Evolutionary conservation across 306 rosid genomes (phyloP).

Genomic region (Rubus idaeus): DNA sequence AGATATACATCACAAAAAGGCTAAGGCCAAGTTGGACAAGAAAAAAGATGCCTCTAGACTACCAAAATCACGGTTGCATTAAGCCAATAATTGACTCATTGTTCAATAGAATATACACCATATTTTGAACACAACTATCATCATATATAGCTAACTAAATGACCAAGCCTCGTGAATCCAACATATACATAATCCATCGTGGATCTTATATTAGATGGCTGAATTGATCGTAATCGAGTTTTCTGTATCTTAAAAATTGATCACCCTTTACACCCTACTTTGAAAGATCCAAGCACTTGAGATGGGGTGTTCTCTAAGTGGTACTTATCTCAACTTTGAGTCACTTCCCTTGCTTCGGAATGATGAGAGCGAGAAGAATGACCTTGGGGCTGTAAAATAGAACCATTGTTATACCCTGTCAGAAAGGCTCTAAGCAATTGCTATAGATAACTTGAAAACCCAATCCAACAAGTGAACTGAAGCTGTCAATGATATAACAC

Average conservation of each 20-base stretch:
- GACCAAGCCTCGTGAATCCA: slow-evolving; percentile 54
- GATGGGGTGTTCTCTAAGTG: slow-evolving; percentile 18
- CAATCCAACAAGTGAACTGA: slow-evolving; percentile 13
- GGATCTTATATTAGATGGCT: slow-evolving; percentile 44
- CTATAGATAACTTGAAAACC: not conserved
- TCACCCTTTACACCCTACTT: slow-evolving; percentile 56
- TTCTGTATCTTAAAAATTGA: slow-evolving; percentile 37
- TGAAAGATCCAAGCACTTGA: slow-evolving; percentile 40
- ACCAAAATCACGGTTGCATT: slow-evolving; percentile 75
- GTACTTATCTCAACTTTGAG: slow-evolving; percentile 70
- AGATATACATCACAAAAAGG: slow-evolving; percentile 51
- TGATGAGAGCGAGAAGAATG: slow-evolving; percentile 89
- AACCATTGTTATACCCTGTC: slow-evolving; percentile 19
- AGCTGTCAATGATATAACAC: slow-evolving; percentile 5
- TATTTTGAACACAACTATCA: slow-evolving; percentile 59
- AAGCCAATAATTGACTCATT: slow-evolving; percentile 52
- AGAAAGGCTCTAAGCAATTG: slow-evolving; percentile 17
- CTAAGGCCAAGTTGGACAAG: slow-evolving; percentile 21
- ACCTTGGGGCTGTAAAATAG: slow-evolving; percentile 77
- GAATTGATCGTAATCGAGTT: slow-evolving; percentile 48
- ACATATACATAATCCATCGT: slow-evolving; percentile 60
- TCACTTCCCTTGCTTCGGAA: slow-evolving; percentile 97
- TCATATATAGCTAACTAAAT: slow-evolving; percentile 56
- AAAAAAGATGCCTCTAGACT: slow-evolving; percentile 56
- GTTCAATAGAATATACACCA: slow-evolving; percentile 56